phyloP scores from a whole-genome alignment of 768 basidiomycete species.

The Fibroporia radiculosa region DNA sequence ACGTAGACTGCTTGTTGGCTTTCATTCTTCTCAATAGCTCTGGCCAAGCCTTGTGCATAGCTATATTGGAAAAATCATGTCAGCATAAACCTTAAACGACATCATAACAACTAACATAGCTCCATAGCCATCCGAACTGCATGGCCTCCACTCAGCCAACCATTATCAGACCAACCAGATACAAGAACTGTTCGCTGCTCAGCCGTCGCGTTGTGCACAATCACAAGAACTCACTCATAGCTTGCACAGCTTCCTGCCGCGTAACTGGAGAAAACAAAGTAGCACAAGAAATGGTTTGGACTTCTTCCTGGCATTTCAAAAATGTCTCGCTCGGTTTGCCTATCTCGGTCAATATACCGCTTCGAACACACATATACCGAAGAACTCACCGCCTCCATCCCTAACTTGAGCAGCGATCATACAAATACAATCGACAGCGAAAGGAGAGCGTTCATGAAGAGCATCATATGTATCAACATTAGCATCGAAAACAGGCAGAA shows the following conservation, averaged over 20 bases:
- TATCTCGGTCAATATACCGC: conserved; percentile 20
- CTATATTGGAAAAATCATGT: conserved; percentile 27
- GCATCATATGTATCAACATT: conserved; percentile 79
- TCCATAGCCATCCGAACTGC: conserved; percentile 98
- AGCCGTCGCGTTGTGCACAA: not conserved
- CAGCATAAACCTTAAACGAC: not conserved
- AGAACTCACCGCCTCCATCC: conserved; percentile 73
- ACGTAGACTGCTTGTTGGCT: conserved; percentile 45
- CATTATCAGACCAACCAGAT: conserved; percentile 91
- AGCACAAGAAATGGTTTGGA: conserved; percentile 76
- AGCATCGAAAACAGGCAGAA: conserved; percentile 82
- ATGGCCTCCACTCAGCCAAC: conserved; percentile 93
- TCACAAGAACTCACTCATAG: conserved; percentile 65
- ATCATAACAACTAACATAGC: conserved; percentile 55
- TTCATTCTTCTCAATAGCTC: conserved; percentile 73
- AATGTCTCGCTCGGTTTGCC: conserved; percentile 72
- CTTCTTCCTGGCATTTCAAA: conserved; percentile 70
- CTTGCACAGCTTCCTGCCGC: conserved; percentile 83
- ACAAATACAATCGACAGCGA: conserved; percentile 88
- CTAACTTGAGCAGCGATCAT: conserved; percentile 89
- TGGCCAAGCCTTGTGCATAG: conserved; percentile 91
- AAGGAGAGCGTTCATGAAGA: conserved; percentile 84
- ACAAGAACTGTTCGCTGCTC: conserved; percentile 55
- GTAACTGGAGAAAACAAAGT: conserved; percentile 84
- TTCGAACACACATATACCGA: not conserved